phyloP scores from a whole-genome alignment of 169 alveolate genomes.

The Babesia sp. region DNA sequence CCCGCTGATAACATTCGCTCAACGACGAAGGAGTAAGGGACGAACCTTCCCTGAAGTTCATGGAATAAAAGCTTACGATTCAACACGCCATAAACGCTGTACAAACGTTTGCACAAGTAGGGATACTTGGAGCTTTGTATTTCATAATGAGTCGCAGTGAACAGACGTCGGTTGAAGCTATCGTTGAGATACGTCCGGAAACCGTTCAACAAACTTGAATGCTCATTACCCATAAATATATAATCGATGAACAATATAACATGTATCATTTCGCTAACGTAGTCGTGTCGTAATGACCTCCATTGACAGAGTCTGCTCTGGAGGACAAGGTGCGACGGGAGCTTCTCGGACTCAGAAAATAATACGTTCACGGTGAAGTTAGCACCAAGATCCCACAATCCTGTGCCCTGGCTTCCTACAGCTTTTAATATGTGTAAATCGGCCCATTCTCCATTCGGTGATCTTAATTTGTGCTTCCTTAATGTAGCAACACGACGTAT shows the following conservation, averaged over 20 bases:
- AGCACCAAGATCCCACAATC: neutral
- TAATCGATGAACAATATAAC: slow-evolving; percentile 7
- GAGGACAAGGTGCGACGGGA: slow-evolving; percentile 16
- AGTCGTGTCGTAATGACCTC: slow-evolving; percentile 19
- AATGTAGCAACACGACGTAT: neutral
- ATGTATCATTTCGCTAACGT: slow-evolving; percentile 1
- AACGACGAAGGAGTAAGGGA: slow-evolving; percentile 2
- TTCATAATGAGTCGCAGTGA: neutral
- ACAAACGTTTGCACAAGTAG: neutral
- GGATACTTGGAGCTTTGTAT: neutral
- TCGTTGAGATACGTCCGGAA: slow-evolving; percentile 13
- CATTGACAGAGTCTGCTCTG: slow-evolving; percentile 25
- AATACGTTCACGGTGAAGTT: slow-evolving; percentile 15
- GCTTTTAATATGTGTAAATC: neutral
- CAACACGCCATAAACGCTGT: neutral
- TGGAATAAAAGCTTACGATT: slow-evolving; percentile 1
- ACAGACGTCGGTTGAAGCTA: slow-evolving; percentile 32
- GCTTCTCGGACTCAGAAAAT: neutral
- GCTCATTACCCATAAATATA: neutral
- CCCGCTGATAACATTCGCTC: slow-evolving; percentile 14
- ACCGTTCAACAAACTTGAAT: neutral
- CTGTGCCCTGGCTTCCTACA: neutral
- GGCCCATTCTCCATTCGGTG: neutral
- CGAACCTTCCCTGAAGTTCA: neutral
- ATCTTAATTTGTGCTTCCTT: neutral